Evolutionary conservation across 2,329 filamentous ascomycete genomes (phyloP), one percentile per base, ranked within the genome.

Genomic region (Diaporthe citriasiana): DNA sequence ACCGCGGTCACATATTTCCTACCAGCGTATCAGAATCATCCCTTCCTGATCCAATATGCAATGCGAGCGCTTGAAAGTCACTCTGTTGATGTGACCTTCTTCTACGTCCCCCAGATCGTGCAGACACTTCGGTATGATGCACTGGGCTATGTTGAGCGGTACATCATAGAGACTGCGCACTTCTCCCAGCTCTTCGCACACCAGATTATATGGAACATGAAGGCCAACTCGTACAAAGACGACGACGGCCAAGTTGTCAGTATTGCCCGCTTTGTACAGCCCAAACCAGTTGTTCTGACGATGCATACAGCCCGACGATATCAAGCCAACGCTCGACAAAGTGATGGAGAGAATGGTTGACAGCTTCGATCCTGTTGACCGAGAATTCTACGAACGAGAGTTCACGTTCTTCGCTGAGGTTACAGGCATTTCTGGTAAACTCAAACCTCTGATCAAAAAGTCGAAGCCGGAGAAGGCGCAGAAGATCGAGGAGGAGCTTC

Each of bases 201-300:
- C 82, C 97, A 99, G 80, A 98, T 99, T 78, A 99, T 99, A 81
- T 99, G 97, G 97, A 99, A 99, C 82, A 99, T 99, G 93, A 99
- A 98, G 82, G 97, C 97, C 42, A 99, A 99, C 82, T 94, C 95
- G 1, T 99, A 94, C 88, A 99, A 98, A 82, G 97, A 99, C 77
- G 96, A 99, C 79, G 95, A 98, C 78, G 95, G 93, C 19, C 91
- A 93, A 79, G 90, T 97, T 76, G 92, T 94, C 86, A 76, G 51
- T 47, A 35, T 4, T 42, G 22, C 25, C 27, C 40, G 15, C 42
- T 56, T 68, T 57, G 19, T 72, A 40, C 33, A 27, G 27, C 6
- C n/a, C 22, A 25, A 3, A 40, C 15, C 33, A 55, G 45, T 73
- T 73, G 17, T 63, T 40, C 79, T 80, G 59, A 82, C 72, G 8